These are phyloP conservation scores for Ophiostoma australiae DNA, from an alignment of 2,329 filamentous ascomycete species.

Conservation along the genomic window DNA sequence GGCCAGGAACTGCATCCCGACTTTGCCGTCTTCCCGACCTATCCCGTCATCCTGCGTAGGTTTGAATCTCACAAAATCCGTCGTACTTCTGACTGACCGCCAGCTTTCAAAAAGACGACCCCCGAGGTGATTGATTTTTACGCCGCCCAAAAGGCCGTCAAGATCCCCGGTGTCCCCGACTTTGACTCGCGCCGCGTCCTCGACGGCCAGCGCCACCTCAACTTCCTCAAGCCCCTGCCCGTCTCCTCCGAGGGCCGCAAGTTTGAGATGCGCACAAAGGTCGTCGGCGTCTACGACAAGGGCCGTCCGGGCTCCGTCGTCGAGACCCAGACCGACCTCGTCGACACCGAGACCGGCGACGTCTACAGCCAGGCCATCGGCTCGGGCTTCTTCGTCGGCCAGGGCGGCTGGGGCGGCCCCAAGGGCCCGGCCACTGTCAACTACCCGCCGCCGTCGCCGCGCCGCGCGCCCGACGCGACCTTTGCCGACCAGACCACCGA, in stretches of 20 bases:
- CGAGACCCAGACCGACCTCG: slow-evolving; percentile 71
- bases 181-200: slow-evolving; percentile 71
- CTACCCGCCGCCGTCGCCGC: slow-evolving; percentile 69
- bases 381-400: slow-evolving; percentile 73
- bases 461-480: slow-evolving; percentile 63
- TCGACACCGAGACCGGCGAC: slow-evolving; percentile 64
- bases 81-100: slow-evolving; percentile 4
- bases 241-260: slow-evolving; percentile 62
- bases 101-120: slow-evolving; percentile 69
- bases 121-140: slow-evolving; percentile 84
- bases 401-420: slow-evolving; percentile 79
- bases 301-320: slow-evolving; percentile 76
- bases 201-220: slow-evolving; percentile 77
- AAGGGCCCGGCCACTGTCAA: slow-evolving; percentile 78
- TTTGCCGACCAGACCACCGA: slow-evolving; percentile 65
- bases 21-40: slow-evolving; percentile 85
- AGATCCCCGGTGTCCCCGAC: slow-evolving; percentile 70
- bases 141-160: slow-evolving; percentile 57
- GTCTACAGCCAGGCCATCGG: slow-evolving; percentile 65
- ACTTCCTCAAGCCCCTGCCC: slow-evolving; percentile 72
- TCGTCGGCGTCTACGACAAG: slow-evolving; percentile 86
- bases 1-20: slow-evolving; percentile 76
- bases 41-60: slow-evolving; percentile 72
- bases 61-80: too few relatives aligned
- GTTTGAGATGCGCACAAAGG: slow-evolving; percentile 72